Percentiles rank a stretch among this genome's conserved stretches.
phyloP scores from a whole-genome alignment of 305 asterid genomes.

The Fraxinus nigra region DNA sequence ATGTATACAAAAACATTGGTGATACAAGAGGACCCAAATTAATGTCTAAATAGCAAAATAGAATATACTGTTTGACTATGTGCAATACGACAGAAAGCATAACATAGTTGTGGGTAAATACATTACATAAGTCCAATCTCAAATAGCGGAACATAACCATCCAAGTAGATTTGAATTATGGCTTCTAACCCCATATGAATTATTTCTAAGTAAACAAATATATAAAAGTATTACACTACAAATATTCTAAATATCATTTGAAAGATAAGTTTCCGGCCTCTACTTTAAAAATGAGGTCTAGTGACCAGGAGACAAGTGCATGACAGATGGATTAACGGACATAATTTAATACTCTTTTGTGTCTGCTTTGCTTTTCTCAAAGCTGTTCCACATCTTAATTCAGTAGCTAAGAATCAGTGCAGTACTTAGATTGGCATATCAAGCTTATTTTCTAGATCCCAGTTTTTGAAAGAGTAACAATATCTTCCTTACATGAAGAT shows the following conservation, averaged over 20 bases:
- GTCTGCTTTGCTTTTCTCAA: neutral
- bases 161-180: neutral
- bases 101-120: neutral
- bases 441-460: neutral
- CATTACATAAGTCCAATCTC: neutral
- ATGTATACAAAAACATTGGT: neutral
- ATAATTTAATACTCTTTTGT: neutral
- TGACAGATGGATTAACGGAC: neutral
- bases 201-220: neutral
- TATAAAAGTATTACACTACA: neutral
- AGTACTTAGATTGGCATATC: neutral
- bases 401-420: neutral
- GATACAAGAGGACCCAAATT: neutral
- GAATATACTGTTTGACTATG: neutral
- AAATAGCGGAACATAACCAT: neutral
- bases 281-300: neutral
- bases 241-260: neutral
- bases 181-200: neutral
- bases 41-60: neutral
- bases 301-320: neutral
- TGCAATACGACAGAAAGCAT: constrained; percentile 4
- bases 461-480: neutral
- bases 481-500: neutral
- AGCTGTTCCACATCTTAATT: neutral
- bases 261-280: neutral